Evolutionary conservation across 2,329 filamentous ascomycete species (phyloP).

Genomic region (Rosellinia necatrix): DNA sequence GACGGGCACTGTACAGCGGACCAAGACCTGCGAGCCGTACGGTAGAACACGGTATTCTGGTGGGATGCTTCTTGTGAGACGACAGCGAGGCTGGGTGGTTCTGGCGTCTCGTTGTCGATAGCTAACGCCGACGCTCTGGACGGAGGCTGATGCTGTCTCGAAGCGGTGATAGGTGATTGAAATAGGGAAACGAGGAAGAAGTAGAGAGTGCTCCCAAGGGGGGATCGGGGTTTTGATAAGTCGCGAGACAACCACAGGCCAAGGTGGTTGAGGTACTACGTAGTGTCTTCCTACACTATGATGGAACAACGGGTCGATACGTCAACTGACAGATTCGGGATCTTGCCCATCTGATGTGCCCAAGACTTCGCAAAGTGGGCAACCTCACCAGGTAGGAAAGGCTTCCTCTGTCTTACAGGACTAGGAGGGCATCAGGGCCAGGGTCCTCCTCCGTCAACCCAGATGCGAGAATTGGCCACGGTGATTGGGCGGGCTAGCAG

Average conservation of each 20-base stretch:
- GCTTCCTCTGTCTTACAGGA: conserved; percentile 25
- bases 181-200: conserved; percentile 8
- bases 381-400: conserved; percentile 29
- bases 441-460: conserved; percentile 30
- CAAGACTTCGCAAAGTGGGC: conserved; percentile 27
- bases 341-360: conserved; percentile 23
- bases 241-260: conserved; percentile 24
- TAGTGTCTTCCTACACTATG: conserved; percentile 33
- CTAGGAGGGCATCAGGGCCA: conserved; percentile 37
- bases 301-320: conserved; percentile 39
- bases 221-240: conserved; percentile 38
- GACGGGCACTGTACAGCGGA: conserved; percentile 29
- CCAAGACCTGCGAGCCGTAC: conserved; percentile 30
- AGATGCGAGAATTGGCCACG: conserved; percentile 30
- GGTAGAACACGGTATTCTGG: conserved; percentile 20
- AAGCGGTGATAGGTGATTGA: not conserved
- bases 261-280: too few relatives aligned
- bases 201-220: conserved; percentile 6
- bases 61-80: conserved; percentile 10
- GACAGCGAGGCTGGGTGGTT: conserved; percentile 20
- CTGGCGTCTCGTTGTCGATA: not conserved
- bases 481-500: conserved; percentile 29
- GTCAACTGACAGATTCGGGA: conserved; percentile 40
- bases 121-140: not conserved
- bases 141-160: conserved; percentile 16